Evolutionary conservation across 1,284 basidiomycete species (phyloP).

Genomic region (Ceratobasidium sp.): DNA sequence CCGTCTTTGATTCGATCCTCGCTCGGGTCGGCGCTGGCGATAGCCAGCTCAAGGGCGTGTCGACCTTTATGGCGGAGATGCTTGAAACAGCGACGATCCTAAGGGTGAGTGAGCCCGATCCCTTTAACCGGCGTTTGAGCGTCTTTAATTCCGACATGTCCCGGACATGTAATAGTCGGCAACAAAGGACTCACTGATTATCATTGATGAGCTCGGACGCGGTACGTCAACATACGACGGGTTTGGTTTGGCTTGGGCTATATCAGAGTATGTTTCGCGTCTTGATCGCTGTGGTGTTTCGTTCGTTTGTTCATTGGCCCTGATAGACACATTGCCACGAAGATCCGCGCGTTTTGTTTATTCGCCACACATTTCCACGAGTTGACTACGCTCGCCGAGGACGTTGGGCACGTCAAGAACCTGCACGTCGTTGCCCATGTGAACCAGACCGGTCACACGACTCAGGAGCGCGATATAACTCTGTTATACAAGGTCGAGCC

Average conservation of each 20-base stretch:
- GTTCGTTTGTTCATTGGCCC: background rate
- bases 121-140: background rate
- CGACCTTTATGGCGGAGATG: constrained; percentile 99
- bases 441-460: constrained; percentile 62
- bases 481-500: constrained; percentile 95
- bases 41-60: constrained; percentile 96
- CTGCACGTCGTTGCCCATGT: constrained; percentile 97
- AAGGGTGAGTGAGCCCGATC: constrained; percentile 64
- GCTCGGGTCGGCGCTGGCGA: constrained; percentile 98
- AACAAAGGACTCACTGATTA: constrained; percentile 91
- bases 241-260: constrained; percentile 98
- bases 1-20: constrained; percentile 96
- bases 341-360: constrained; percentile 92
- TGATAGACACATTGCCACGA: constrained; percentile 86
- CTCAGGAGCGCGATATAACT: constrained; percentile 87
- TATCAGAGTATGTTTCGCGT: constrained; percentile 80
- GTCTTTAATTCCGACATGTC: constrained; percentile 15
- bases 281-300: background rate
- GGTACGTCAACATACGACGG: constrained; percentile 99
- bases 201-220: constrained; percentile 97
- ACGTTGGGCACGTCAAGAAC: constrained; percentile 90
- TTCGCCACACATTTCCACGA: constrained; percentile 99
- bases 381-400: constrained; percentile 89
- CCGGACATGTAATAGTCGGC: constrained; percentile 66
- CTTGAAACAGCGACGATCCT: constrained; percentile 96